phyloP scores from a whole-genome alignment of 495 filamentous ascomycete species.

The Bacidia gigantensis region DNA sequence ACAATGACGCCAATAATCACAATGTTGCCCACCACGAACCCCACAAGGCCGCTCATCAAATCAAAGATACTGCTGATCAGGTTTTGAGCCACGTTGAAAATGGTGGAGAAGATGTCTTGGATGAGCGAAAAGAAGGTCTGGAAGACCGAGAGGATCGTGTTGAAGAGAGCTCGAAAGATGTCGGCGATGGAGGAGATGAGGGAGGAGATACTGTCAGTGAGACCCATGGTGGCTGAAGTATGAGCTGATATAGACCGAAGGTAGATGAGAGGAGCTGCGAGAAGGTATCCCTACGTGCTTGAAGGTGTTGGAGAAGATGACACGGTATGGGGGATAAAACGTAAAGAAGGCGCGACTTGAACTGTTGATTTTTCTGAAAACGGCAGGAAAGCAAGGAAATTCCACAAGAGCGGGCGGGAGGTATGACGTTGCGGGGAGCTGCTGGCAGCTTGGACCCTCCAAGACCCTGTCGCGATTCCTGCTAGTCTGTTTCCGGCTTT shows the following conservation, averaged over 20 bases:
- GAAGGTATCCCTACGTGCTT: no score
- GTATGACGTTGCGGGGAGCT: not conserved
- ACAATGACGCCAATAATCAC: constrained; percentile 36
- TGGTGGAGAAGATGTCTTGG: constrained; percentile 12
- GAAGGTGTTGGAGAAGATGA: no score
- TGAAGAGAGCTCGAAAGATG: constrained; percentile 20
- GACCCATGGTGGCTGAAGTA: constrained; percentile 18
- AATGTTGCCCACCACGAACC: constrained; percentile 34
- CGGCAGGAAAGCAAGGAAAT: not conserved
- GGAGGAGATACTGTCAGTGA: constrained; percentile 25
- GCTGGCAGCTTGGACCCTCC: no score
- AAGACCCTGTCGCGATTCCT: no score
- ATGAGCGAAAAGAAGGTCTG: constrained; percentile 22
- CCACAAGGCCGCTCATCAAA: constrained; percentile 25
- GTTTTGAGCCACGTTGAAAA: constrained; percentile 18
- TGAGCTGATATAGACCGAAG: not conserved
- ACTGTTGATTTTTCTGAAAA: not conserved
- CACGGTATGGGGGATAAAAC: not conserved
- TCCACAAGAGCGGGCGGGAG: not conserved
- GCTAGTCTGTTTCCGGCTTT: no score
- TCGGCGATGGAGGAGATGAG: constrained; percentile 22
- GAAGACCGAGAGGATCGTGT: constrained; percentile 24
- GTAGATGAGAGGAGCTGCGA: not conserved
- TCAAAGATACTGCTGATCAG: constrained; percentile 19
- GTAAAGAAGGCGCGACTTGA: not conserved